phyloP scores from a whole-genome alignment of 2,329 filamentous ascomycete species.

The Alternaria brassicae region DNA sequence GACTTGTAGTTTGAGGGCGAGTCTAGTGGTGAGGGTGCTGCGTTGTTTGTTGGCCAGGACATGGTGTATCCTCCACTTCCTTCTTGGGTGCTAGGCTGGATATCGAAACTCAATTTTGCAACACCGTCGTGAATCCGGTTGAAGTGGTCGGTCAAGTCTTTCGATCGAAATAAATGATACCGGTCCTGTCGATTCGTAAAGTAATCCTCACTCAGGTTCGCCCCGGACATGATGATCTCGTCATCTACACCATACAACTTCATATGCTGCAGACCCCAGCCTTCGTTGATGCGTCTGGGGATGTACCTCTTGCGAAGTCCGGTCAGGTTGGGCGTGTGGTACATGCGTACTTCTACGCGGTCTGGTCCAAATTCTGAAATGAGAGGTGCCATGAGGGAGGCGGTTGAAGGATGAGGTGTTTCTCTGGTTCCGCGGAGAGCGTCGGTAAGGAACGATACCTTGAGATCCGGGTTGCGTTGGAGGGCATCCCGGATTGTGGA shows the following conservation, averaged over 20 bases:
- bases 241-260: constrained; percentile 97
- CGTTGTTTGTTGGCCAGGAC: constrained; percentile 78
- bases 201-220: constrained; percentile 91
- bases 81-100: constrained; percentile 67
- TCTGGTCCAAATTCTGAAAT: constrained; percentile 81
- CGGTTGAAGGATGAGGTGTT: constrained; percentile 82
- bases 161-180: constrained; percentile 88
- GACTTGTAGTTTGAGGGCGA: constrained; percentile 73
- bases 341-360: constrained; percentile 93
- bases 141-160: constrained; percentile 83
- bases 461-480: constrained; percentile 74
- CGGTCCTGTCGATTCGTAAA: constrained; percentile 95
- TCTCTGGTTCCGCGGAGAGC: constrained; percentile 90
- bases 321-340: constrained; percentile 94
- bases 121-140: constrained; percentile 77
- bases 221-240: constrained; percentile 87
- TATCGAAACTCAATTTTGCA: constrained; percentile 79
- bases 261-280: constrained; percentile 99
- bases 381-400: constrained; percentile 85
- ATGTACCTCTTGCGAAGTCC: constrained; percentile 83
- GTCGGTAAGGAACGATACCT: constrained; percentile 89
- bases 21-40: constrained; percentile 75
- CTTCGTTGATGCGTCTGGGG: constrained; percentile 92
- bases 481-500: constrained; percentile 78
- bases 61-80: constrained; percentile 60